Conservation (phyloP, 2,329 filamentous ascomycete genomes). For the Ophiostoma sp. region DNA sequence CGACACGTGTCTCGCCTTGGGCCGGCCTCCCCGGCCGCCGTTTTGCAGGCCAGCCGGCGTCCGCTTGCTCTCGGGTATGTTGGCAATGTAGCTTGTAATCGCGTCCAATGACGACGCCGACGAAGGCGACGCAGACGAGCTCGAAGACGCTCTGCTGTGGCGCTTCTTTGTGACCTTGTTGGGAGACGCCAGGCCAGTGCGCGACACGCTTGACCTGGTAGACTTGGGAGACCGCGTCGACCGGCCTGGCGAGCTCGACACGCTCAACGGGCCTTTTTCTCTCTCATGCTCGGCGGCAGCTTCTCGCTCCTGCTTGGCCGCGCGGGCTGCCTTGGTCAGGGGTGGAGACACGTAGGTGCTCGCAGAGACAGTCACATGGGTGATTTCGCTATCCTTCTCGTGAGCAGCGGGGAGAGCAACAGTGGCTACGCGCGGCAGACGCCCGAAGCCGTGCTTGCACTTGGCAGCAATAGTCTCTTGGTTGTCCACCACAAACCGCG, state of each 20-base stretch:
- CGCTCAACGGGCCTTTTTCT: not conserved
- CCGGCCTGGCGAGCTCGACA: not conserved
- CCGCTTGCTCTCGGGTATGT: not conserved
- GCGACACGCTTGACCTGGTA: not conserved
- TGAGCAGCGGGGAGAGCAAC: not conserved
- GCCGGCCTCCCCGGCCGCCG: not conserved
- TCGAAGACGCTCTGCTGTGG: not conserved
- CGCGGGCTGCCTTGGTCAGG: not conserved
- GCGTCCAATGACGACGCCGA: not conserved
- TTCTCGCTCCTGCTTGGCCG: not conserved
- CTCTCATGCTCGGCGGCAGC: not conserved
- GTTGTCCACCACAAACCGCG: conserved; percentile 5
- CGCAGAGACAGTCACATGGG: not conserved
- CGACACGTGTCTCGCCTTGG: conserved; percentile 2
- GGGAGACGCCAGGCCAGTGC: not conserved
- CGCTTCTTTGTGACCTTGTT: not conserved
- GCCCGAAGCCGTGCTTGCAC: conserved; percentile 2
- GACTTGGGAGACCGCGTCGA: not conserved
- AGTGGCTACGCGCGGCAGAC: not conserved
- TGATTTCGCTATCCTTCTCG: not conserved
- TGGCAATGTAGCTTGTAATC: conserved; percentile 8
- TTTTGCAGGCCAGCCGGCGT: not conserved
- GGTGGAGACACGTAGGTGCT: not conserved
- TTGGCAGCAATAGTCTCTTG: conserved; percentile 10
- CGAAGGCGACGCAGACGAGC: not conserved